A percentile compares a stretch with the other conserved stretches of the same genome.
Evolutionary conservation across 352 stramenopile species (phyloP).

Genomic region (Pythium scleroteichum): DNA sequence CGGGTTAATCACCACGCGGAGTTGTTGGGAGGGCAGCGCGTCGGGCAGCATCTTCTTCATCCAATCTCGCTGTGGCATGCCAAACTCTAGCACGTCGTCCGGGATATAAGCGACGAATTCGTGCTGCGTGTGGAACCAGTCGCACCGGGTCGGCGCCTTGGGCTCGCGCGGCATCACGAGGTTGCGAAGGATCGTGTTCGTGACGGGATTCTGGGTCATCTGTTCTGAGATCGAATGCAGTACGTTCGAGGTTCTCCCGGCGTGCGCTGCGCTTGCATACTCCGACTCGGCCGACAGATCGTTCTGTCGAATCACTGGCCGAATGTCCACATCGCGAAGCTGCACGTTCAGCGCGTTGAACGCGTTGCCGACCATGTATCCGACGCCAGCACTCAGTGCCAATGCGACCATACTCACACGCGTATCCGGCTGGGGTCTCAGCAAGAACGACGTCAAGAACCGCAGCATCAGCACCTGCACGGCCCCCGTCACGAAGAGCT

Average conservation of each 20-base stretch:
- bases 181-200: slow-evolving; percentile 21
- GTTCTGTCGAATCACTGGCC: neutral
- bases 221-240: slow-evolving; percentile 4
- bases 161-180: slow-evolving; percentile 11
- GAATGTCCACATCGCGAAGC: slow-evolving; percentile 1
- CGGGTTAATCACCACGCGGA: slow-evolving; percentile 12
- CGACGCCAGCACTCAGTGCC: neutral
- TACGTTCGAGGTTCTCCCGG: neutral
- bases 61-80: slow-evolving; percentile 16
- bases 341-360: slow-evolving; percentile 22
- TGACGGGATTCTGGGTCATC: neutral
- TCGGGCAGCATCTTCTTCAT: slow-evolving; percentile 10
- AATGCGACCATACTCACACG: neutral
- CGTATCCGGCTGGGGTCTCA: neutral
- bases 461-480: slow-evolving; percentile 15
- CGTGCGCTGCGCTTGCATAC: neutral
- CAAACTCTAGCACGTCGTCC: slow-evolving; percentile 12
- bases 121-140: neutral
- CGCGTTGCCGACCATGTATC: slow-evolving; percentile 20
- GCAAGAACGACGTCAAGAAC: neutral
- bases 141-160: neutral
- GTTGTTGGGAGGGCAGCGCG: neutral
- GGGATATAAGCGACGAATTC: neutral
- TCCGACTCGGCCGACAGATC: neutral
- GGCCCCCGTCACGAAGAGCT: slow-evolving; percentile 13